A percentile compares a stretch with the other conserved stretches of the same genome.
Conservation (phyloP, 305 asterid species). For the Fraxinus nigra region DNA sequence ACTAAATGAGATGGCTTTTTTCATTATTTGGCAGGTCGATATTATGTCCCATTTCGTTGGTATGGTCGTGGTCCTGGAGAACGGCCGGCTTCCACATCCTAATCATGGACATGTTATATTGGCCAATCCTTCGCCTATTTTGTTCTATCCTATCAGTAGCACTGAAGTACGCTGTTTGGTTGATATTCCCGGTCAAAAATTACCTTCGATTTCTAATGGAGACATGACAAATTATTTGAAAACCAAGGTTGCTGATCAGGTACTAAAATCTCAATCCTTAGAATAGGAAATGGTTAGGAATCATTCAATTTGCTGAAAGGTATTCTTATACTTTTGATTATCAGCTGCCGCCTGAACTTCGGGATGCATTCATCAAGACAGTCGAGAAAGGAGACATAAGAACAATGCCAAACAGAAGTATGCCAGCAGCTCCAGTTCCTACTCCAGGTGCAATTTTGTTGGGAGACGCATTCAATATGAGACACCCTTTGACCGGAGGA, state of each 20-base stretch:
- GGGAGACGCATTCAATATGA: constrained; percentile 60
- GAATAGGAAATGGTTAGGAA: neutral
- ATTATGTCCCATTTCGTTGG: constrained; percentile 50
- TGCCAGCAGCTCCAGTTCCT: constrained; percentile 53
- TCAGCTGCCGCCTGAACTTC: constrained; percentile 45
- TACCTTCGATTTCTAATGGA: constrained; percentile 46
- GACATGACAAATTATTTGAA: constrained; percentile 46
- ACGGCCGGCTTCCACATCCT: constrained; percentile 46
- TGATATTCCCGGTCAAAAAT: constrained; percentile 44
- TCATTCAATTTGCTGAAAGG: neutral
- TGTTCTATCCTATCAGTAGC: constrained; percentile 54
- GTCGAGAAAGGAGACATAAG: constrained; percentile 44
- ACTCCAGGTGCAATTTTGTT: constrained; percentile 57
- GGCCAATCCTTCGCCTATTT: constrained; percentile 47
- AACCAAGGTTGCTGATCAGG: constrained; percentile 50
- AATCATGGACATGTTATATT: constrained; percentile 51
- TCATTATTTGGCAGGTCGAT: constrained; percentile 30
- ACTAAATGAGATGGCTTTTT: neutral
- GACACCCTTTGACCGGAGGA: constrained; percentile 52
- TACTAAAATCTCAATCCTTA: neutral
- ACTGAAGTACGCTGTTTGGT: constrained; percentile 47
- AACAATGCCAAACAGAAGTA: constrained; percentile 50
- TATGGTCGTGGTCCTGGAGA: constrained; percentile 43
- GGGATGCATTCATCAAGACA: constrained; percentile 33
- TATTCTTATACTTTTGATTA: neutral